Conservation (phyloP, 2,329 filamentous ascomycete species). For the Aspergillus puulaauensis region DNA sequence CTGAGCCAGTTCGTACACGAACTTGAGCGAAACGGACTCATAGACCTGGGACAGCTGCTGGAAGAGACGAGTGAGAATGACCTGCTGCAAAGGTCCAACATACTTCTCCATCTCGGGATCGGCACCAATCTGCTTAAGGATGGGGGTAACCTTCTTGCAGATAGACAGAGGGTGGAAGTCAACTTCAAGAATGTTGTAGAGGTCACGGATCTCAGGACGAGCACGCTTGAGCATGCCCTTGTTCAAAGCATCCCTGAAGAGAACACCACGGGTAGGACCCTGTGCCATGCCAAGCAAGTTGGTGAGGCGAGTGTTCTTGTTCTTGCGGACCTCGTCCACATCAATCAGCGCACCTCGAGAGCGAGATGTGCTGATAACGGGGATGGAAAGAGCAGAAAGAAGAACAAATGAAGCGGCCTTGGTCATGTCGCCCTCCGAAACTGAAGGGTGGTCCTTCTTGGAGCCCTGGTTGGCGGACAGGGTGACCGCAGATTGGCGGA, state of each 20-base stretch:
- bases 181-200: constrained; percentile 98
- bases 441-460: constrained; percentile 91
- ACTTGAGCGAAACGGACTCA: constrained; percentile 91
- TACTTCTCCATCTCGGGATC: constrained; percentile 98
- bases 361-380: constrained; percentile 96
- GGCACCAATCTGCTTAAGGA: constrained; percentile 86
- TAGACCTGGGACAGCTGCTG: constrained; percentile 99
- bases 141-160: constrained; percentile 98
- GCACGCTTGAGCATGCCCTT: constrained; percentile 93
- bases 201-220: constrained; percentile 88
- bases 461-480: constrained; percentile 81
- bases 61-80: constrained; percentile 96
- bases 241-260: constrained; percentile 94
- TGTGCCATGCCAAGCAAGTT: constrained; percentile 92
- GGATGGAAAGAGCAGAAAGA: constrained; percentile 92
- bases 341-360: constrained; percentile 95
- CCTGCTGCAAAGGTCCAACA: constrained; percentile 91
- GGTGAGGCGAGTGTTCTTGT: constrained; percentile 96
- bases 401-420: constrained; percentile 95
- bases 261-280: constrained; percentile 79
- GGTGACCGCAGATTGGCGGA: constrained; percentile 82
- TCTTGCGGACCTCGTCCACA: constrained; percentile 95
- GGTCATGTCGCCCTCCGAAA: constrained; percentile 85
- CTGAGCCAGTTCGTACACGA: constrained; percentile 88
- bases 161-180: constrained; percentile 99